A percentile compares a stretch with the other conserved stretches of the same genome.
These are phyloP conservation scores for Phytophthora fragariae DNA, from an alignment of 352 stramenopile species.

Conservation along the genomic window DNA sequence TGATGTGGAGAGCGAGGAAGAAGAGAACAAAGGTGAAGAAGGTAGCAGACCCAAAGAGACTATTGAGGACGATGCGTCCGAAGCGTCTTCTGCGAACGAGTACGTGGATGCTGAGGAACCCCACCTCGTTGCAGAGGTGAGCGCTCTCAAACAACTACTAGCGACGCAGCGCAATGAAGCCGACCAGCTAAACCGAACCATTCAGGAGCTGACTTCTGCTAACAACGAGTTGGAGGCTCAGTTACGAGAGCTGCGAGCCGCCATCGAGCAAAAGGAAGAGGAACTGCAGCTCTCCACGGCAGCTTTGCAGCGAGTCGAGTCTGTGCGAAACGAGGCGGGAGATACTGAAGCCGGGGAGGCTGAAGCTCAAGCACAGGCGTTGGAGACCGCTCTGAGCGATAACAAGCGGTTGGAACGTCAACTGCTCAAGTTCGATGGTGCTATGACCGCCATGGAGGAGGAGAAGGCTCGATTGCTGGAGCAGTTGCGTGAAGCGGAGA, in stretches of 20 bases:
- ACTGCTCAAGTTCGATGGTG: conserved; percentile 51
- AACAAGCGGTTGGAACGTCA: conserved; percentile 54
- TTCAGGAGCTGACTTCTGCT: conserved; percentile 26
- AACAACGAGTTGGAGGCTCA: conserved; percentile 39
- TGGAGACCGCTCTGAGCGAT: conserved; percentile 40
- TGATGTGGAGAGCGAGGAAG: conserved; percentile 39
- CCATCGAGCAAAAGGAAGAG: conserved; percentile 34
- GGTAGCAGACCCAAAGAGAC: conserved; percentile 8
- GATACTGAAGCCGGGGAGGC: conserved; percentile 25
- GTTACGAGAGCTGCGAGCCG: conserved; percentile 25
- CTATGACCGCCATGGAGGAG: conserved; percentile 59
- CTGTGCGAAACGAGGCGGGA: conserved; percentile 26
- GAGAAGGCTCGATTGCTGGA: conserved; percentile 53
- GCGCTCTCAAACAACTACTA: conserved; percentile 52
- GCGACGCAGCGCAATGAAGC: conserved; percentile 27
- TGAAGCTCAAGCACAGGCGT: conserved; percentile 32
- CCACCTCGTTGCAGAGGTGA: conserved; percentile 60
- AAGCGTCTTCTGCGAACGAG: conserved; percentile 64
- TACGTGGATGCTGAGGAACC: conserved; percentile 67
- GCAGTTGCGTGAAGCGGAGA: conserved; percentile 55
- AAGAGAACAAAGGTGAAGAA: conserved; percentile 20
- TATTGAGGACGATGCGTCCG: conserved; percentile 43
- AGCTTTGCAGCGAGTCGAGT: conserved; percentile 29
- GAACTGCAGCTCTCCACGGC: conserved; percentile 31
- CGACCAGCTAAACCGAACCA: conserved; percentile 28